Evolutionary conservation across 2,329 filamentous ascomycete species (phyloP), one percentile per base, ranked within the genome.

Genomic region (Arachnopeziza araneosa): DNA sequence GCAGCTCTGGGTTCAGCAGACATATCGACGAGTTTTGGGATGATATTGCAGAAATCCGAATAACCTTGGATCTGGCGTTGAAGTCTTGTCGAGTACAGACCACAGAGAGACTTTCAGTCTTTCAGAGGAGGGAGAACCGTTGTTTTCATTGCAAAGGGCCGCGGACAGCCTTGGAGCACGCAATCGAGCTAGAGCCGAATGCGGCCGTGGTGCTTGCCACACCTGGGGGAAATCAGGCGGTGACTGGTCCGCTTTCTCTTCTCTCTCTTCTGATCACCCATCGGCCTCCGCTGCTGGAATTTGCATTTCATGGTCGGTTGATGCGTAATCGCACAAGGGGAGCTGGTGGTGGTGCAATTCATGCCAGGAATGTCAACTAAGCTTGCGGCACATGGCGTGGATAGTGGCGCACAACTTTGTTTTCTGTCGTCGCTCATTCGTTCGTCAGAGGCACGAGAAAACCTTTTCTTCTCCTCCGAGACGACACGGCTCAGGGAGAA

Each of bases 1-100:
- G 61, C 57, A 56, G 63, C 50, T 62, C 63, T 59, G 51, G 56
- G 57, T 52, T 65, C 63, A 56, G 60, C 52, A 49, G 61, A 51
- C 60, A 65, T 62, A 2, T 55, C 59, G 36, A 44, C 3, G 10
- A 44, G 4, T 44, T 19, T 6, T 14, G 36, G 12, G 36, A 8
- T 14, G 17, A 19, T 44, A 19, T 44, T 44, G 36, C 10, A 44
- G 36, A 12, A 8, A 44, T 44, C 17, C 12, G 3, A 44, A 44
- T 14, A 12, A 44, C 17, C 17, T 19, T 44, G 36, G 36, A 44
- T 8, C 10, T 44, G 36, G 9, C 9, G 4, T 30, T 44, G 36
- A 5, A 19, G 36, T 44, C 6, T 44, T 44, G 36, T 17, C 36
- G 12, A 19, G 17, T n/a, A 44, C 6, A 44, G 36, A 44, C 4